Percentiles rank a stretch among this genome's conserved stretches.
Evolutionary conservation across 108 stramenopile species (phyloP).

Genomic region (Cyclotella baltica): DNA sequence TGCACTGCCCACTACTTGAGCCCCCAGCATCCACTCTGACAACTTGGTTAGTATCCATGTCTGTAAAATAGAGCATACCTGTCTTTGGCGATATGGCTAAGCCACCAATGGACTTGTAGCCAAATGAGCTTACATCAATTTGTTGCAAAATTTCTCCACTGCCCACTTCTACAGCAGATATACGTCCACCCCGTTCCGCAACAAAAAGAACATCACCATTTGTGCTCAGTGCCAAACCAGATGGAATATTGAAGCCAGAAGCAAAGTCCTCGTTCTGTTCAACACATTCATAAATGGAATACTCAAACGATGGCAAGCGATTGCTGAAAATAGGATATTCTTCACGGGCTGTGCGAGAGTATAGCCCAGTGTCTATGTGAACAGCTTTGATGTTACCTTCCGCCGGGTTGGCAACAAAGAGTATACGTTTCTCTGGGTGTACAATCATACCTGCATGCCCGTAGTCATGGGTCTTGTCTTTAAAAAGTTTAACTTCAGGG

Average conservation of each 20-base stretch:
- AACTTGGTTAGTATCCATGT: slow-evolving; percentile 46
- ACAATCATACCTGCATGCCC: slow-evolving; percentile 57
- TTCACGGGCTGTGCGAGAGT: slow-evolving; percentile 56
- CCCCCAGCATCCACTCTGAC: slow-evolving; percentile 20
- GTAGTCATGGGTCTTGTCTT: slow-evolving; percentile 11
- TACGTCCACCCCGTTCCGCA: slow-evolving; percentile 48
- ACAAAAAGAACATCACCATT: slow-evolving; percentile 51
- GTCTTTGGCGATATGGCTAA: slow-evolving; percentile 40
- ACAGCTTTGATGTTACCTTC: slow-evolving; percentile 39
- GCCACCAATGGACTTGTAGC: slow-evolving; percentile 50
- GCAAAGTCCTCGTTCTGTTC: slow-evolving; percentile 46
- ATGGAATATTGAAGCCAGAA: slow-evolving; percentile 24
- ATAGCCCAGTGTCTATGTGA: slow-evolving; percentile 43
- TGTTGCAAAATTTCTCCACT: slow-evolving; percentile 34
- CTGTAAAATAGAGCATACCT: slow-evolving; percentile 41
- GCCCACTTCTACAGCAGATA: slow-evolving; percentile 45
- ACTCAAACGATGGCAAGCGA: slow-evolving; percentile 56
- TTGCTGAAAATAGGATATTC: slow-evolving; percentile 59
- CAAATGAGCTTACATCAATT: slow-evolving; percentile 30
- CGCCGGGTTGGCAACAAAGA: slow-evolving; percentile 52
- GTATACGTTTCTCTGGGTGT: slow-evolving; percentile 42
- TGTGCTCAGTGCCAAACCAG: slow-evolving; percentile 50
- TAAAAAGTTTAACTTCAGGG: slow-evolving; percentile 44
- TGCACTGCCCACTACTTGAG: slow-evolving; percentile 20
- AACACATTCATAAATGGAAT: slow-evolving; percentile 59